A percentile compares a stretch with the other conserved stretches of the same genome.
These are phyloP conservation scores for Aspergillus niger DNA, from an alignment of 2,329 filamentous ascomycete species.

Conservation along the genomic window DNA sequence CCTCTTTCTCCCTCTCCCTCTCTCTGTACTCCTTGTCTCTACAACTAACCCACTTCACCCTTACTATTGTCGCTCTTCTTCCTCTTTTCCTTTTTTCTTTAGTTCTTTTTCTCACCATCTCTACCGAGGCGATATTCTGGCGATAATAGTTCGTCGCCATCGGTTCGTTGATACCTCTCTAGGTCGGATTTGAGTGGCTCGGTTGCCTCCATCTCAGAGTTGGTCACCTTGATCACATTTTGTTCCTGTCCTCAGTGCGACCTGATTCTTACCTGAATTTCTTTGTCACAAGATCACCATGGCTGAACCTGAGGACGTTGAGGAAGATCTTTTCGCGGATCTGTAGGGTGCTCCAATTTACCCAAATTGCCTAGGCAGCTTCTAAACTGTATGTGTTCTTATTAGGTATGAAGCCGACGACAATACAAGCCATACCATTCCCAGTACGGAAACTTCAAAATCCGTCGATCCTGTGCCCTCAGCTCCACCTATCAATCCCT, in stretches of 20 bases:
- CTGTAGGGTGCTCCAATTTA: slow-evolving; percentile 62
- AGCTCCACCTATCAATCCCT: slow-evolving; percentile 30
- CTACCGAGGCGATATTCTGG: not conserved
- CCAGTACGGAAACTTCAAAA: slow-evolving; percentile 41
- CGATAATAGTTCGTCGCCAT: not conserved
- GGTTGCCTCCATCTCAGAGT: not conserved
- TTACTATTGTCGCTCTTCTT: slow-evolving; percentile 14
- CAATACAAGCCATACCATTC: slow-evolving; percentile 40
- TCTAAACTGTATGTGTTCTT: slow-evolving; percentile 17
- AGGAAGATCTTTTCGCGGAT: slow-evolving; percentile 94
- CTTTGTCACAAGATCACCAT: slow-evolving; percentile 51
- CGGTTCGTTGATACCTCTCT: not conserved
- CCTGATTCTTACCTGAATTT: slow-evolving; percentile 6
- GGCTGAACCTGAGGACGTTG: slow-evolving; percentile 79
- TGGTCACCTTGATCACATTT: not conserved
- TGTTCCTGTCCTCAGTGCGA: not conserved
- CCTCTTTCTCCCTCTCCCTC: slow-evolving; percentile 11
- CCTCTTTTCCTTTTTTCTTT: slow-evolving; percentile 5
- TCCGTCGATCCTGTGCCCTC: slow-evolving; percentile 37
- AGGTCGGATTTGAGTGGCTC: not conserved
- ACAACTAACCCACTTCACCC: slow-evolving; percentile 11
- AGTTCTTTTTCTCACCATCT: slow-evolving; percentile 1
- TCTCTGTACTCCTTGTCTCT: not conserved
- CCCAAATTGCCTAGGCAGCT: not conserved
- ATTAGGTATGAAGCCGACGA: slow-evolving; percentile 69